Evolutionary conservation across 1,284 basidiomycete species (phyloP).

Genomic region (Sutorius eximius): DNA sequence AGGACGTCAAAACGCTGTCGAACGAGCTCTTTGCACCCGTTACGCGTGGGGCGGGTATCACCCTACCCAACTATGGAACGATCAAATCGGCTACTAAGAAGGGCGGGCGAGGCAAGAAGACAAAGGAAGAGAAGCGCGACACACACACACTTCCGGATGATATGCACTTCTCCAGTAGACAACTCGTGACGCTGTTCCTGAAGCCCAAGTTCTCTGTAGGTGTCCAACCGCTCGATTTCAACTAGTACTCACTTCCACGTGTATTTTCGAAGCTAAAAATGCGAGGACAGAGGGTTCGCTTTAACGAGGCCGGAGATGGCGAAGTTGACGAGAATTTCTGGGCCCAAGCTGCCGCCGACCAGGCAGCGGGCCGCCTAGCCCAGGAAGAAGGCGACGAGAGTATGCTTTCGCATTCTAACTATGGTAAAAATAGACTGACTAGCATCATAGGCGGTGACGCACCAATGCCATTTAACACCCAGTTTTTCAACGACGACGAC

Average conservation of each 20-base stretch:
- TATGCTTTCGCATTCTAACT: constrained; percentile 34
- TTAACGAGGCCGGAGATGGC: constrained; percentile 65
- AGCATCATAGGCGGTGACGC: constrained; percentile 41
- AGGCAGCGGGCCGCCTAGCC: constrained; percentile 58
- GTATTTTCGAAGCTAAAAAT: constrained; percentile 65
- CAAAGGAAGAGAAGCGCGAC: constrained; percentile 62
- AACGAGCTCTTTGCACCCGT: constrained; percentile 84
- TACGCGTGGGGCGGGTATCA: constrained; percentile 63
- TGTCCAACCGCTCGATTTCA: constrained; percentile 14
- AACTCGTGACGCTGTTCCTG: constrained; percentile 89
- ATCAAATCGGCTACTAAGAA: constrained; percentile 48
- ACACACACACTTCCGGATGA: constrained; percentile 91
- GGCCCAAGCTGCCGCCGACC: constrained; percentile 87
- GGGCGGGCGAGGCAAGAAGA: constrained; percentile 45
- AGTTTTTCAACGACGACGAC: constrained; percentile 97
- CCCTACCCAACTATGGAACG: constrained; percentile 52
- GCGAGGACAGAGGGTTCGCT: constrained; percentile 64
- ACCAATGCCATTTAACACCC: constrained; percentile 85
- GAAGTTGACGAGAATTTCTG: constrained; percentile 95
- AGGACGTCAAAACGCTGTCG: constrained; percentile 67
- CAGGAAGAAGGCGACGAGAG: constrained; percentile 65
- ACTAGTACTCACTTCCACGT: constrained; percentile 5
- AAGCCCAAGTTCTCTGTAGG: constrained; percentile 92
- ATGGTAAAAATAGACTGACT: constrained; percentile 3
- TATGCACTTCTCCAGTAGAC: constrained; percentile 93